Percentiles rank a stretch among this genome's conserved stretches.
phyloP scores from a whole-genome alignment of 345 rosid genomes.

The Heritiera fomes region DNA sequence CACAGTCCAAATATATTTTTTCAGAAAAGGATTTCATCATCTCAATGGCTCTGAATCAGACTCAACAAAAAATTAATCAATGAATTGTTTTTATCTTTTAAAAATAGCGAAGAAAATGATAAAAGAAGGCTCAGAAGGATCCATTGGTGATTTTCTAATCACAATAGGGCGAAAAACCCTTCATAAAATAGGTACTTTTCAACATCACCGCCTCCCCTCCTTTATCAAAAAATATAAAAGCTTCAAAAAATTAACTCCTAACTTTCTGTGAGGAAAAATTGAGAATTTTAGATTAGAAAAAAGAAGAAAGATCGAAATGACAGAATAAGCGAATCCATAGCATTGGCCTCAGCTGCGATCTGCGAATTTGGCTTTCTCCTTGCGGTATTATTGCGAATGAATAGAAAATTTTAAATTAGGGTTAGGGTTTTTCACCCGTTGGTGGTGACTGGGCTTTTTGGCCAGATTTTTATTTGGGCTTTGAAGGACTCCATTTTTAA shows the following conservation, averaged over 20 bases:
- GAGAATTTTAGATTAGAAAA: background rate
- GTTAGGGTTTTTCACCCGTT: conserved; percentile 18
- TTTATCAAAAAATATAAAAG: background rate
- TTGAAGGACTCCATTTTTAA: background rate
- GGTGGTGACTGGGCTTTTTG: background rate
- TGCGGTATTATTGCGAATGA: background rate
- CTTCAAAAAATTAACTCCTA: background rate
- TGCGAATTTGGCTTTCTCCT: background rate
- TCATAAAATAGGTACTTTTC: conserved; percentile 60
- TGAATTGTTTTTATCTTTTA: background rate
- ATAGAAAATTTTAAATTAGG: conserved; percentile 5
- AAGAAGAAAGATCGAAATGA: background rate
- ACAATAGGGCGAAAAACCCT: conserved; percentile 22
- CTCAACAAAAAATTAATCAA: too few relatives aligned
- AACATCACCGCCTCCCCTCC: conserved; percentile 42
- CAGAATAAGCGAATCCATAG: too few relatives aligned
- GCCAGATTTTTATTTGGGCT: background rate
- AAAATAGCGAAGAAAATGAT: background rate
- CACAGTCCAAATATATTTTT: conserved; percentile 12
- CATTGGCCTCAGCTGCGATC: background rate
- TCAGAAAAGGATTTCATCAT: conserved; percentile 46
- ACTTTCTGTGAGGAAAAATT: background rate
- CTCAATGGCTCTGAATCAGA: conserved; percentile 32
- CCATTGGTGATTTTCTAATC: conserved; percentile 64
- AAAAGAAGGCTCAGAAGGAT: conserved; percentile 55